Evolutionary conservation across 2,329 filamentous ascomycete genomes (phyloP), one percentile per base, ranked within the genome.

Genomic region (Penicillium sp.): DNA sequence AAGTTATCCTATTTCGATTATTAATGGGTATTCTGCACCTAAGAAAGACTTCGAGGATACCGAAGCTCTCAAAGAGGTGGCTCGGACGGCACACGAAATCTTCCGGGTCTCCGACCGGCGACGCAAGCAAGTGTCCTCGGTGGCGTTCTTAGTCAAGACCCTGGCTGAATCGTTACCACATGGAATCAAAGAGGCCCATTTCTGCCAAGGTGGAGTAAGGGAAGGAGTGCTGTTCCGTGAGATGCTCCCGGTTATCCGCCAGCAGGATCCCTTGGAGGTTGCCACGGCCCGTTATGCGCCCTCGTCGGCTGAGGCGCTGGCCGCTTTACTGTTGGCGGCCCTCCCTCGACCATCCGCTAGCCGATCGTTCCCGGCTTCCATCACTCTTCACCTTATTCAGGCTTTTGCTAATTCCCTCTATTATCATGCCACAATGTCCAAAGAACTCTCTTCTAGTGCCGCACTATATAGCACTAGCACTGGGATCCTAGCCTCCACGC

Each of bases 191-290:
- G 82, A 84, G 19, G 90, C 91, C 1, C 88, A 88, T 1, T 96
- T 96, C 73, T 94, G 91, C 70, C 88, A 90, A 65, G 90, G 92
- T 9, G 92, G 91, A 12, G 93, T 96, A 60, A 82, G 91, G 43
- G 91, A 96, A 74, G 92, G 92, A 1, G 86, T 86, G n/a, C 77
- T 95, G 42, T 90, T 90, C 76, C 64, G 65, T 3, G 86, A 84
- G 58, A 82, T 96, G 27, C 80, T 85, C 0, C 67, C 75, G 0
- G 69, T 80, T 0, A 73, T 88, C 10, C 84, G 89, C 58, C 83
- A 86, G 56, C 80, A 84, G 63, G 82, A 88, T 65, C 90, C 91
- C 0, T 75, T 95, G 0, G 77, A 84, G 23, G 83, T 86, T 0
- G 85, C 84, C 2, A 89, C 86, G 0, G 69, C 71, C 15, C 76